These are phyloP conservation scores for Diplosphaera chodatii DNA, from an alignment of 139 green algal species.

Conservation along the genomic window DNA sequence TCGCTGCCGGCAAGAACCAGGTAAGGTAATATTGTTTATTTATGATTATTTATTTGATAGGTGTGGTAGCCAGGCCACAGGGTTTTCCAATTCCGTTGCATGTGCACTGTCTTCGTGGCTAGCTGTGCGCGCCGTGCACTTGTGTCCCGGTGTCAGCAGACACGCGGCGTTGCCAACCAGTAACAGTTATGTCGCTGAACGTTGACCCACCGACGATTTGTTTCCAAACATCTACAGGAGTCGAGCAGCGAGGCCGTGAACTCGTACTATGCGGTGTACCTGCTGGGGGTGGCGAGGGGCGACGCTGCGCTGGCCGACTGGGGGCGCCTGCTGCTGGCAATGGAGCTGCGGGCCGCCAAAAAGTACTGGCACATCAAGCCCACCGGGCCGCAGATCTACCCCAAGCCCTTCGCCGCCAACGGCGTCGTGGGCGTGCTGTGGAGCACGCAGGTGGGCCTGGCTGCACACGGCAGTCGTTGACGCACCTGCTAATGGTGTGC, in stretches of 20 bases:
- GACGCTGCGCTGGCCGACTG: conserved; percentile 18
- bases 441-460: conserved; percentile 3
- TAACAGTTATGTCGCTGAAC: too few relatives aligned
- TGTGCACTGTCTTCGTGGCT: too few relatives aligned
- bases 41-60: too few relatives aligned
- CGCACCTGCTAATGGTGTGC: too few relatives aligned
- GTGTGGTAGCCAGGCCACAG: too few relatives aligned
- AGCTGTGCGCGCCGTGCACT: too few relatives aligned
- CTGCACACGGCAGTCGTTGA: too few relatives aligned
- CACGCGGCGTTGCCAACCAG: too few relatives aligned
- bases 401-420: conserved; percentile 23
- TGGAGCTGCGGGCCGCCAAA: conserved; percentile 19
- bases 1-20: conserved; percentile 37
- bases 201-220: too few relatives aligned
- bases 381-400: conserved; percentile 9
- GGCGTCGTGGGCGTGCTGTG: conserved; percentile 35
- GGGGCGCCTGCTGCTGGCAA: conserved; percentile 20
- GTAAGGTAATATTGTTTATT: neutral
- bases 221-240: too few relatives aligned
- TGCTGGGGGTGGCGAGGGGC: conserved; percentile 21
- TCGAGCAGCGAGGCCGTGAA: conserved; percentile 36
- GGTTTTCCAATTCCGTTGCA: too few relatives aligned
- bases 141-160: too few relatives aligned
- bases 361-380: conserved; percentile 34
- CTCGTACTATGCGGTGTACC: conserved; percentile 34